phyloP scores from a whole-genome alignment of 495 filamentous ascomycete species.

The Terfezia claveryi region DNA sequence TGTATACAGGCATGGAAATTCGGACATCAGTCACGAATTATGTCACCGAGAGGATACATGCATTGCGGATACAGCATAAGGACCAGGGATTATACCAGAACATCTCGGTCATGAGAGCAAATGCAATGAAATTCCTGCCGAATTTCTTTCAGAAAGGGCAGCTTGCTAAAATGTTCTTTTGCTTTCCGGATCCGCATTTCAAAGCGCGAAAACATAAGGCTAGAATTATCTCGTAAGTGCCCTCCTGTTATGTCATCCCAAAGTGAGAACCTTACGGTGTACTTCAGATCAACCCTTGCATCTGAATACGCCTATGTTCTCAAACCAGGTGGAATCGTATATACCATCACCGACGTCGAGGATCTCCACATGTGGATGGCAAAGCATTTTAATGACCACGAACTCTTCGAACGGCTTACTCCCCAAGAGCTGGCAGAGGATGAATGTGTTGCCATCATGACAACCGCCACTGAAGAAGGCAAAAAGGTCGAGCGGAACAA shows the following conservation, averaged over 20 bases:
- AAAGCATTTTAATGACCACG: slow-evolving; percentile 52
- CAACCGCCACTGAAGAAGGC: slow-evolving; percentile 75
- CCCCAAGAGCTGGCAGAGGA: slow-evolving; percentile 48
- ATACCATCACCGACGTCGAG: slow-evolving; percentile 93
- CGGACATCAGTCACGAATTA: slow-evolving; percentile 71
- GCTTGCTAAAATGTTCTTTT: slow-evolving; percentile 79
- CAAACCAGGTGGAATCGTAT: slow-evolving; percentile 60
- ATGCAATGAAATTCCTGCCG: slow-evolving; percentile 95
- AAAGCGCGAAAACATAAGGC: slow-evolving; percentile 94
- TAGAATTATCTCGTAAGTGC: slow-evolving; percentile 47
- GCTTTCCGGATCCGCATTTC: slow-evolving; percentile 97
- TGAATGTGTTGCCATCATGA: slow-evolving; percentile 62
- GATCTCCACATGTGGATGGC: slow-evolving; percentile 88
- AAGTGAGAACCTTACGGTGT: neutral
- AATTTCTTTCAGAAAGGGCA: slow-evolving; percentile 69
- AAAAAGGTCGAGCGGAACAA: slow-evolving; percentile 89
- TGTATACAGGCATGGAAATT: slow-evolving; percentile 52
- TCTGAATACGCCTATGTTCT: slow-evolving; percentile 86
- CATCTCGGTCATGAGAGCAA: slow-evolving; percentile 63
- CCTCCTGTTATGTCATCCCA: neutral
- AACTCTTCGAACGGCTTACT: slow-evolving; percentile 39
- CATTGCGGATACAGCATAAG: slow-evolving; percentile 45
- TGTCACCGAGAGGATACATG: slow-evolving; percentile 63
- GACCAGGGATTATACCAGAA: slow-evolving; percentile 46
- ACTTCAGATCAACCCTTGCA: slow-evolving; percentile 39